Conservation (phyloP, 179 eudicot genomes). For the Amaranthus tricolor region DNA sequence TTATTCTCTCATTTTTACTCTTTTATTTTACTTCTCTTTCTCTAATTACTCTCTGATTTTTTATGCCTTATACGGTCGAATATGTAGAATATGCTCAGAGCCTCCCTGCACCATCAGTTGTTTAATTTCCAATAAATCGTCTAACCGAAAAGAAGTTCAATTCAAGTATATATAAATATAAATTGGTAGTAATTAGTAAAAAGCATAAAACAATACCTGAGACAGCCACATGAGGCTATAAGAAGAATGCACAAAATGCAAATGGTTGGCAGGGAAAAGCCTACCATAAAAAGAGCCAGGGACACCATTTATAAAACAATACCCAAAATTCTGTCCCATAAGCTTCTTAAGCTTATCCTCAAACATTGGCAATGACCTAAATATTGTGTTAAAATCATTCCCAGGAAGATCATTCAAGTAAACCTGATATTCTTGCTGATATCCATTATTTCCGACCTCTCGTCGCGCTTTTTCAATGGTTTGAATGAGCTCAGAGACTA, state of each 20-base stretch:
- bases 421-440: slow-evolving; percentile 31
- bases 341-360: slow-evolving; percentile 16
- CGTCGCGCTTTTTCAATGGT: slow-evolving; percentile 17
- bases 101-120: too few species aligned
- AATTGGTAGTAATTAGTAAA: neutral
- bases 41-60: too few species aligned
- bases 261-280: slow-evolving; percentile 37
- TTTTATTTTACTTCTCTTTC: too few species aligned
- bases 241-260: slow-evolving; percentile 65
- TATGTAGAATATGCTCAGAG: too few species aligned
- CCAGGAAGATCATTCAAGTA: slow-evolving; percentile 44
- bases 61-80: too few species aligned
- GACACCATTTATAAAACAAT: slow-evolving; percentile 40
- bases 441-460: neutral
- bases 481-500: slow-evolving; percentile 26
- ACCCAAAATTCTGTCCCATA: slow-evolving; percentile 6
- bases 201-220: slow-evolving; percentile 1
- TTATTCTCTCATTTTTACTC: too few species aligned
- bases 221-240: slow-evolving; percentile 48
- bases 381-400: slow-evolving; percentile 22
- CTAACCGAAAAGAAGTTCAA: too few species aligned
- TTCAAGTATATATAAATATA: too few species aligned
- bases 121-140: too few species aligned
- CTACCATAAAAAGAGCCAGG: slow-evolving; percentile 67
- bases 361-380: slow-evolving; percentile 35